A percentile compares a stretch with the other conserved stretches of the same genome.
These are phyloP conservation scores for Ziziphus jujuba DNA, from an alignment of 306 rosid genomes.

Conservation along the genomic window DNA sequence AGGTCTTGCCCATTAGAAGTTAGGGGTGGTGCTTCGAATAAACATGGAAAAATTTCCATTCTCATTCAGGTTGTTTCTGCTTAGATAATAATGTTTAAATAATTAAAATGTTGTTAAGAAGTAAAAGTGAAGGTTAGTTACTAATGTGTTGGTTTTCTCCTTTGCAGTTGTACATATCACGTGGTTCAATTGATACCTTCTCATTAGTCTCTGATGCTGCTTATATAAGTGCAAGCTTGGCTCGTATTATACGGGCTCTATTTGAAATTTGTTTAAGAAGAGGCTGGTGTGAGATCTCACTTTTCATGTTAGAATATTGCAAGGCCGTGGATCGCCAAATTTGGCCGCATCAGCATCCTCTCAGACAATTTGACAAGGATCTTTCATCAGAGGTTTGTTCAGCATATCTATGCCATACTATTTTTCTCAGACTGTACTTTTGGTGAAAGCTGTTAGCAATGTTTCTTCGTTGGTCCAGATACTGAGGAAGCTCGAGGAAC, in stretches of 20 bases:
- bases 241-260: constrained; percentile 89
- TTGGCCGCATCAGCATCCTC: constrained; percentile 96
- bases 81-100: constrained; percentile 9
- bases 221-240: constrained; percentile 96
- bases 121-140: constrained; percentile 5
- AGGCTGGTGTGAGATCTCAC: constrained; percentile 93
- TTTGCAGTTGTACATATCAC: constrained; percentile 87
- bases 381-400: constrained; percentile 73
- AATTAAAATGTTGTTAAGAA: not conserved
- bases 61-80: constrained; percentile 75
- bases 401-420: constrained; percentile 26
- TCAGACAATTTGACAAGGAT: constrained; percentile 88
- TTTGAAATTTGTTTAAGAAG: constrained; percentile 89
- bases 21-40: constrained; percentile 92
- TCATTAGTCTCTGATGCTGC: constrained; percentile 95
- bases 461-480: constrained; percentile 47
- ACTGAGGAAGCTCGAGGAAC: constrained; percentile 80
- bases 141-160: constrained; percentile 32
- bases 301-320: constrained; percentile 96
- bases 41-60: constrained; percentile 93
- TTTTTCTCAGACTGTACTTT: constrained; percentile 14
- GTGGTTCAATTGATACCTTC: constrained; percentile 79
- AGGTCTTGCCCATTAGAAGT: constrained; percentile 79
- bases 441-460: constrained; percentile 24
- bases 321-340: constrained; percentile 96